Base-by-base conservation (phyloP, 2,329 filamentous ascomycete species). In the Xylariales sp. region DNA sequence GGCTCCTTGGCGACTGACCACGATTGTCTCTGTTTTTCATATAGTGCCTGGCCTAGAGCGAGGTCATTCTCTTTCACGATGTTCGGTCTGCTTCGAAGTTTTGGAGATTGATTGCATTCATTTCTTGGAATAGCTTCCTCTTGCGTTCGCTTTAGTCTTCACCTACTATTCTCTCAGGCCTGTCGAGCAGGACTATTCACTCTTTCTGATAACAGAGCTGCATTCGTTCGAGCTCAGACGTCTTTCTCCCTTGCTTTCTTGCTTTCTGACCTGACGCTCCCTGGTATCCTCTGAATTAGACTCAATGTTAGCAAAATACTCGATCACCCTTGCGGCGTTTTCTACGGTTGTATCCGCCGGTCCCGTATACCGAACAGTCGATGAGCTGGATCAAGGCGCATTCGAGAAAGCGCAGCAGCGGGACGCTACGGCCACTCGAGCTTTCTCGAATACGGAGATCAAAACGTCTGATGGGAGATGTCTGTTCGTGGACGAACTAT, bases 351-450 rank as follows among this genome's bases (percentile, higher is more conserved):
- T 27, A 5, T 20, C 29, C 14, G 51, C 57, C 24, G 49, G 51
- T 16, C 56, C 56, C 5, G 36, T 46, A 4, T 33, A 55, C n/a
- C 41, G 61, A 24, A 48, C 51, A 4, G 65, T 69, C 22, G 44
- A 55, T 18, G 47, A 59, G 29, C 54, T 69, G 20, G 53, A 70
- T 33, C 56, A 63, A 45, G 56, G 54, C 27, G 64, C 66, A 21
- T 65, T 65, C 39, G 59, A 60, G 29, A 63, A 70, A 49, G 67
- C 67, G 15, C 68, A 71, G 19, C 57, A 61, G 42, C 56, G 59
- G 24, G 67, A 71, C 46, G 52, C 57, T 38, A 68, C 61, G n/a
- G 67, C 67, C 10, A 66, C 60, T 1, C 60, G 62, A 34, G 63
- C 65, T 2, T 65, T 68, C 40, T 62, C 65, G 1, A 53, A 54